Evolutionary conservation across 2,329 filamentous ascomycete species (phyloP).

Genomic region (Escovopsis sp.): DNA sequence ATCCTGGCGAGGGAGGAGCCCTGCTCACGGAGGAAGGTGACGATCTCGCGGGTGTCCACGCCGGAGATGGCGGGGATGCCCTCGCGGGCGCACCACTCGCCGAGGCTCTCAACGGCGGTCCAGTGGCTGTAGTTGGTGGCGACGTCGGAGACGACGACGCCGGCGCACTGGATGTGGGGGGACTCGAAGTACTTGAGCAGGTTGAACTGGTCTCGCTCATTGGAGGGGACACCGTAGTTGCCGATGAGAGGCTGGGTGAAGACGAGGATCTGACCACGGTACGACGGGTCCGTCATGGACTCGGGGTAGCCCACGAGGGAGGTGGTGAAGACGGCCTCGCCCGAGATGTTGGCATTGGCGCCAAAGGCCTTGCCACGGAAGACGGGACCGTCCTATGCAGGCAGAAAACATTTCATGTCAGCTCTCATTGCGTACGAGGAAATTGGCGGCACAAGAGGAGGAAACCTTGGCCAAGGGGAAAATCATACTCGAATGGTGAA

Average conservation of each 20-base stretch:
- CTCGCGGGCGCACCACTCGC: conserved; percentile 90
- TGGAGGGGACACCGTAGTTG: conserved; percentile 94
- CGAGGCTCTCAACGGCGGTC: conserved; percentile 90
- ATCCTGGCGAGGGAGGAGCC: conserved; percentile 93
- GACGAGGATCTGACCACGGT: conserved; percentile 89
- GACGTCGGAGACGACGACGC: conserved; percentile 90
- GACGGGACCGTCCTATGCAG: conserved; percentile 66
- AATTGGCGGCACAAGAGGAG: not conserved
- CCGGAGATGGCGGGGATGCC: conserved; percentile 92
- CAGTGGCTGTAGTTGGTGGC: conserved; percentile 93
- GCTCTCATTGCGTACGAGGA: not conserved
- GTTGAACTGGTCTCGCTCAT: conserved; percentile 70
- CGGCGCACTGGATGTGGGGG: conserved; percentile 90
- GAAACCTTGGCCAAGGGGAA: not conserved
- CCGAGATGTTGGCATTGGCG: conserved; percentile 90
- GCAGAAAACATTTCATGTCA: conserved; percentile 5
- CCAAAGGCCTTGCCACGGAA: conserved; percentile 96
- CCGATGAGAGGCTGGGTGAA: conserved; percentile 97
- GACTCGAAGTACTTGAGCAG: conserved; percentile 97
- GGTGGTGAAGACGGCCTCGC: conserved; percentile 97
- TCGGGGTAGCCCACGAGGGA: conserved; percentile 96
- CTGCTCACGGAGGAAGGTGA: conserved; percentile 89
- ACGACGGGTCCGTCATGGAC: conserved; percentile 78
- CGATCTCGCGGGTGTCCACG: conserved; percentile 92
- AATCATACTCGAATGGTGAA: conserved; percentile 74